A percentile compares a stretch with the other conserved stretches of the same genome.
phyloP scores from a whole-genome alignment of 495 filamentous ascomycete species.

The Penicillium dipodomyicola region DNA sequence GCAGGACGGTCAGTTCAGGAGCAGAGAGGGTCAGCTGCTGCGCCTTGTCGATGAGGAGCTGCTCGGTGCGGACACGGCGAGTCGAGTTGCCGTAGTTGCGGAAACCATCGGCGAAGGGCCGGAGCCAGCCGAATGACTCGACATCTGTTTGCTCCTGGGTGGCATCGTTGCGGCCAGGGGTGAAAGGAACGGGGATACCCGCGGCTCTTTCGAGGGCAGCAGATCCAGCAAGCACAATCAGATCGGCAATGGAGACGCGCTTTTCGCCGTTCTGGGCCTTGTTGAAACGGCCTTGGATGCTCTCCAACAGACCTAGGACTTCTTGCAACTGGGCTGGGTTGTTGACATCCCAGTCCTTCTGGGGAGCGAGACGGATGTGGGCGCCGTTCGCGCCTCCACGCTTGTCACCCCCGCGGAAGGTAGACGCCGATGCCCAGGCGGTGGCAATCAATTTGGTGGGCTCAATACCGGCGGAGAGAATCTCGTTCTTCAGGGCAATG shows the following conservation, averaged over 20 bases:
- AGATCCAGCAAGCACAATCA: slow-evolving; percentile 63
- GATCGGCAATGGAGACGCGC: slow-evolving; percentile 68
- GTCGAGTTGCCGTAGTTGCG: slow-evolving; percentile 67
- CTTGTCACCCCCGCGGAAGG: slow-evolving; percentile 73
- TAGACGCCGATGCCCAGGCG: slow-evolving; percentile 68
- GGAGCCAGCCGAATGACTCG: slow-evolving; percentile 58
- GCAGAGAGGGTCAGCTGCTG: slow-evolving; percentile 64
- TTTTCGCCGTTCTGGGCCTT: slow-evolving; percentile 48
- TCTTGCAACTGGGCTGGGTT: slow-evolving; percentile 57
- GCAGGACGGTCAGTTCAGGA: slow-evolving; percentile 63
- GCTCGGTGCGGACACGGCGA: slow-evolving; percentile 56
- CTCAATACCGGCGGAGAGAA: slow-evolving; percentile 55
- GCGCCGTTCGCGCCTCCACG: slow-evolving; percentile 73
- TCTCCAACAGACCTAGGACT: slow-evolving; percentile 57
- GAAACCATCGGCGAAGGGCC: slow-evolving; percentile 66
- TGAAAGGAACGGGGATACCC: slow-evolving; percentile 42
- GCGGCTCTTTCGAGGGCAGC: slow-evolving; percentile 47
- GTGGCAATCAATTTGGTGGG: slow-evolving; percentile 55
- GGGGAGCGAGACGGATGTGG: slow-evolving; percentile 67
- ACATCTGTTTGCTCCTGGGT: slow-evolving; percentile 63
- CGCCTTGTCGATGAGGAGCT: slow-evolving; percentile 65
- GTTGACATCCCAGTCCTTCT: slow-evolving; percentile 67
- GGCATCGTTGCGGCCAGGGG: slow-evolving; percentile 51
- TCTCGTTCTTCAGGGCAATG: slow-evolving; percentile 59
- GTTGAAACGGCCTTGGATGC: slow-evolving; percentile 62